These are phyloP conservation scores for Kluyveromyces marxianus DNA, from an alignment of 1,139 yeast genomes.

Conservation along the genomic window DNA sequence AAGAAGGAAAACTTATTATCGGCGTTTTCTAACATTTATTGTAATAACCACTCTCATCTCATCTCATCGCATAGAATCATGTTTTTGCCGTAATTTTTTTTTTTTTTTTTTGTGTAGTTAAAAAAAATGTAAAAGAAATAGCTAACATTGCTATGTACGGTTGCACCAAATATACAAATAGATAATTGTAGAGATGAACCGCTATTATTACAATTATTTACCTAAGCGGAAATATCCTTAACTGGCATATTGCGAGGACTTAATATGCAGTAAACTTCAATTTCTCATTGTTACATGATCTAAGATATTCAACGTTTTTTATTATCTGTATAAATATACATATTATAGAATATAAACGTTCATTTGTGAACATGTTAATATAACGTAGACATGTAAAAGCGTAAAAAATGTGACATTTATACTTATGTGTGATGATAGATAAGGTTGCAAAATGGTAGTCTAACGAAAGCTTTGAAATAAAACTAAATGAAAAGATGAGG, in stretches of 20 bases:
- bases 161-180: background rate
- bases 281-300: background rate
- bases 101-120: background rate
- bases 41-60: conserved; percentile 4
- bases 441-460: conserved; percentile 1
- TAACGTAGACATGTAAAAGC: background rate
- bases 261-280: no score
- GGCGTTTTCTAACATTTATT: background rate
- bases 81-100: background rate
- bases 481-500: background rate
- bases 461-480: background rate
- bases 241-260: no score
- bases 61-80: background rate
- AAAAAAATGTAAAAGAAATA: background rate
- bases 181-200: no score
- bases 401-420: conserved; percentile 6
- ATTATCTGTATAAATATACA: background rate
- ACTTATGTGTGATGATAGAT: conserved; percentile 4
- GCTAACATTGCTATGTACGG: background rate
- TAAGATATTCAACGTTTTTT: background rate
- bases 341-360: background rate
- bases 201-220: no score
- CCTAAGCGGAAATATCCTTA: no score
- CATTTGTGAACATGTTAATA: background rate
- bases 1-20: background rate